Evolutionary conservation across 1,284 basidiomycete species (phyloP).

Genomic region (Apiotrichum porosum): DNA sequence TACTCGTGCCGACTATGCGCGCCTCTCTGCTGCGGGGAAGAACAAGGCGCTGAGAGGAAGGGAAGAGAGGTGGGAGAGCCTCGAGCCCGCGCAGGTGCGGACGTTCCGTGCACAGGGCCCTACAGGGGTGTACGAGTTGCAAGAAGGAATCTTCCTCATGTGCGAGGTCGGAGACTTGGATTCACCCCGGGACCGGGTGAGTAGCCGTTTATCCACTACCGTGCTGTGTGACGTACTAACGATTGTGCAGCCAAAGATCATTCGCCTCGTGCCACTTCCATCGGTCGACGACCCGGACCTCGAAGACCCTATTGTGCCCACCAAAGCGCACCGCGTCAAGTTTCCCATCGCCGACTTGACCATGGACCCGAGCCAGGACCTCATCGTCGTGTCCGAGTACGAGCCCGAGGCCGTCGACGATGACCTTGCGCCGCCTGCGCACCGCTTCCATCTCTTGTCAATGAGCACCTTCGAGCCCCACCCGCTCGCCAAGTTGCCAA

Average conservation of each 20-base stretch:
- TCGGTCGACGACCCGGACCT: conserved; percentile 34
- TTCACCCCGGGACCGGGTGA: conserved; percentile 11
- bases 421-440: conserved; percentile 18
- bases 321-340: conserved; percentile 19
- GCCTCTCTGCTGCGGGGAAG: conserved; percentile 27
- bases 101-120: conserved; percentile 29
- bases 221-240: neutral
- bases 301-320: conserved; percentile 23
- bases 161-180: conserved; percentile 32
- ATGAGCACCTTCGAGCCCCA: conserved; percentile 42
- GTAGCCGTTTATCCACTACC: neutral
- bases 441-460: conserved; percentile 43
- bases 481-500: conserved; percentile 32
- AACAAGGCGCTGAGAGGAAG: conserved; percentile 17
- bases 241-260: conserved; percentile 26
- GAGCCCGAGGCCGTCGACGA: neutral
- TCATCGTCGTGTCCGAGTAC: conserved; percentile 34
- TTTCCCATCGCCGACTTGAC: conserved; percentile 47
- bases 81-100: conserved; percentile 20
- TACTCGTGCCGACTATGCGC: conserved; percentile 5
- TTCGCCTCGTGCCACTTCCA: conserved; percentile 43
- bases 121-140: conserved; percentile 46
- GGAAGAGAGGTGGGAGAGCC: conserved; percentile 34
- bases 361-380: conserved; percentile 48
- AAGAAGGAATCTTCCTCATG: conserved; percentile 47